phyloP scores from a whole-genome alignment of 768 basidiomycete species.

The Leccinum subgranulosum region DNA sequence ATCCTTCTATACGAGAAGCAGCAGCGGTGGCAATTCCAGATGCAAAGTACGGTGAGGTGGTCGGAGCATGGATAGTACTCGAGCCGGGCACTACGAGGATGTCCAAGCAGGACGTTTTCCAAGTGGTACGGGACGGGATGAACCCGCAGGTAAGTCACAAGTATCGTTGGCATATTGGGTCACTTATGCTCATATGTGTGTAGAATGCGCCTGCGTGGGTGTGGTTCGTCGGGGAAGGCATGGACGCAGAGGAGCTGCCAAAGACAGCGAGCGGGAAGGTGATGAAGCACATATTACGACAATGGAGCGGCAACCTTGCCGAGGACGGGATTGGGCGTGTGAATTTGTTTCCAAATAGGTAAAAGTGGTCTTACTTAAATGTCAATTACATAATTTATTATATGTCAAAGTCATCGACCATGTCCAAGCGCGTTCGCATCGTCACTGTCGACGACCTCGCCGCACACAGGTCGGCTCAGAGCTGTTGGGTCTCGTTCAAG shows the following conservation, averaged over 20 bases:
- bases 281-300: constrained; percentile 73
- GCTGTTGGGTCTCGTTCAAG: constrained; percentile 79
- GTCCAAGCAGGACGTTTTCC: constrained; percentile 51
- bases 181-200: background rate
- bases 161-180: background rate
- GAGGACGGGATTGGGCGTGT: constrained; percentile 41
- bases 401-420: constrained; percentile 25
- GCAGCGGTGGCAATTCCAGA: constrained; percentile 75
- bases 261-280: constrained; percentile 89
- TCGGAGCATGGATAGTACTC: constrained; percentile 74
- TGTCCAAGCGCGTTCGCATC: constrained; percentile 71
- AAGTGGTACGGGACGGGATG: constrained; percentile 54
- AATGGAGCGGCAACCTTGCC: constrained; percentile 62
- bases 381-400: background rate
- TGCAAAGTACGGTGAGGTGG: constrained; percentile 67
- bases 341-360: background rate
- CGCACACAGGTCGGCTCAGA: constrained; percentile 52
- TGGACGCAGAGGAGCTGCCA: constrained; percentile 55
- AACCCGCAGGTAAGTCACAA: constrained; percentile 65
- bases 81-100: constrained; percentile 32
- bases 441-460: constrained; percentile 74
- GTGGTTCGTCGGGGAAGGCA: constrained; percentile 77
- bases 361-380: constrained; percentile 1
- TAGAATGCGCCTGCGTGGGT: constrained; percentile 82
- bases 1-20: constrained; percentile 62